These are phyloP conservation scores for Tylopilus plumbeoviolaceoides DNA, from an alignment of 768 basidiomycete species.

Conservation along the genomic window DNA sequence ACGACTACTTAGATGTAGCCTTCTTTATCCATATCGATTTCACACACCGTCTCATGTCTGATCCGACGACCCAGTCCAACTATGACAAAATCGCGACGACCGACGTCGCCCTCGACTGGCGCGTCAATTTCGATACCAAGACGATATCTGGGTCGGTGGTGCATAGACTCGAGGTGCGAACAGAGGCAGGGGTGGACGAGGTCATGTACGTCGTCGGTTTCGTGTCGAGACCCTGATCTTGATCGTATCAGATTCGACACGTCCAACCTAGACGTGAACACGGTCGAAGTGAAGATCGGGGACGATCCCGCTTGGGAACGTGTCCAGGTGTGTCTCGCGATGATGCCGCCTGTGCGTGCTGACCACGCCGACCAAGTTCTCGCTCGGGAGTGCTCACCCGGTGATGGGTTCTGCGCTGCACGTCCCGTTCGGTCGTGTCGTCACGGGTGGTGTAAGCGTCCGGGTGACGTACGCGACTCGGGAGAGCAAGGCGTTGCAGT, in stretches of 20 bases:
- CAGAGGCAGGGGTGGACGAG: background rate
- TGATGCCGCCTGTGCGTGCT: no score
- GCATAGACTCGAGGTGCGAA: background rate
- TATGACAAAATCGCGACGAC: background rate
- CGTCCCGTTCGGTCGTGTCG: background rate
- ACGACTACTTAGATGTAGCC: no score
- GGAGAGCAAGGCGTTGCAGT: background rate
- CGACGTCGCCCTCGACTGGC: background rate
- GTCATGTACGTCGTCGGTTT: background rate
- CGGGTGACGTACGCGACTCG: background rate
- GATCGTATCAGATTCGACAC: background rate
- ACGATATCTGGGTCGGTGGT: background rate
- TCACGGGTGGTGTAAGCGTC: background rate
- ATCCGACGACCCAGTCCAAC: background rate
- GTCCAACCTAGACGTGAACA: background rate
- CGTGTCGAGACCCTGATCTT: background rate
- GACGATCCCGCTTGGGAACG: background rate
- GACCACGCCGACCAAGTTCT: no score
- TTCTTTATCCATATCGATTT: no score
- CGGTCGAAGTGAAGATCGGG: background rate
- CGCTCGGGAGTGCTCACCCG: background rate
- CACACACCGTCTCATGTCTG: background rate
- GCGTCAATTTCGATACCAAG: background rate
- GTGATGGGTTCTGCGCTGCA: background rate
- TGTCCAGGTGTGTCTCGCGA: no score